Conservation (phyloP, 2,329 filamentous ascomycete species). For the Cordyceps farinosa region DNA sequence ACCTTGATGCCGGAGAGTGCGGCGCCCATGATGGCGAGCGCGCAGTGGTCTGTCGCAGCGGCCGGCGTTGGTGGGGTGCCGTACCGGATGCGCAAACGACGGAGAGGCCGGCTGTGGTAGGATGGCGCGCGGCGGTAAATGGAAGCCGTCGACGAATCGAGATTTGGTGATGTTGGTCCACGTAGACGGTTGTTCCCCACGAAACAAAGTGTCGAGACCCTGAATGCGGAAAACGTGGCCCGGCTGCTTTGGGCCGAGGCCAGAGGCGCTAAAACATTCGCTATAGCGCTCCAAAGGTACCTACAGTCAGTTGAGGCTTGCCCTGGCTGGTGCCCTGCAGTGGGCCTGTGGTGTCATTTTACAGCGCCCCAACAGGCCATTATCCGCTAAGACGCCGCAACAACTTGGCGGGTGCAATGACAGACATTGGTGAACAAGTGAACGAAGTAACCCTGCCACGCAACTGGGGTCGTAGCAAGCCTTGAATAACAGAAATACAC, state of each 20-base stretch:
- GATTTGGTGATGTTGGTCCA: not conserved
- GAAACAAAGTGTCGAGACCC: not conserved
- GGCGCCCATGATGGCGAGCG: slow-evolving; percentile 29
- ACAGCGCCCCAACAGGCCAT: not conserved
- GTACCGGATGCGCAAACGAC: not conserved
- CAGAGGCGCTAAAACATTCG: not conserved
- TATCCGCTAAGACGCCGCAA: not conserved
- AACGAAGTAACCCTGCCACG: too few relatives aligned
- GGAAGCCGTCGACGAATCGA: not conserved
- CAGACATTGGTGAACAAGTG: too few relatives aligned
- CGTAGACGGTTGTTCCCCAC: not conserved
- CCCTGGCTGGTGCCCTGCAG: not conserved
- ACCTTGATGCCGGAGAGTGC: slow-evolving; percentile 36
- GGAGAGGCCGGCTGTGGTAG: not conserved
- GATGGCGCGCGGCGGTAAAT: not conserved
- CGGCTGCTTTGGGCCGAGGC: not conserved
- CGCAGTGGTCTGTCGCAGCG: not conserved
- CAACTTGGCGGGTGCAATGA: too few relatives aligned
- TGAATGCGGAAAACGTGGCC: not conserved
- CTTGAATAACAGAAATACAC: too few relatives aligned
- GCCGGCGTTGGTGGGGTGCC: too few relatives aligned
- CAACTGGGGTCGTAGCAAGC: too few relatives aligned
- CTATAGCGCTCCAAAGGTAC: not conserved
- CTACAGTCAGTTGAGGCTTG: too few relatives aligned
- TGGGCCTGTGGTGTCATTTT: not conserved